phyloP scores from a whole-genome alignment of 352 stramenopile genomes.

The Aphanomyces invadans region DNA sequence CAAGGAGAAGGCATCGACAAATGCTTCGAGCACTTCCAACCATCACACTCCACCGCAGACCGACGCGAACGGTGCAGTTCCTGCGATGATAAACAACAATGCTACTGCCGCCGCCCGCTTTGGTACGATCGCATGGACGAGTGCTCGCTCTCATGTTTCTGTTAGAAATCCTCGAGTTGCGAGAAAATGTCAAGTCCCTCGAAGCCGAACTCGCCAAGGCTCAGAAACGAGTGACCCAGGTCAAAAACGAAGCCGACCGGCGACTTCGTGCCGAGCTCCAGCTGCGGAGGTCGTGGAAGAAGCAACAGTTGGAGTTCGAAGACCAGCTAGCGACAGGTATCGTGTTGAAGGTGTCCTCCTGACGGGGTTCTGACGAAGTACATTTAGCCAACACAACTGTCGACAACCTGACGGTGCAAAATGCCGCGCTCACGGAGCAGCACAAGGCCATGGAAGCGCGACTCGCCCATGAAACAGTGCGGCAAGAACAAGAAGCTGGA shows the following conservation, averaged over 20 bases:
- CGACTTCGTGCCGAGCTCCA: constrained; percentile 69
- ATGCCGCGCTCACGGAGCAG: constrained; percentile 32
- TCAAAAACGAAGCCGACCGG: constrained; percentile 70
- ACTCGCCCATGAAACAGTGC: constrained; percentile 60
- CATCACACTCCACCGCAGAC: no score
- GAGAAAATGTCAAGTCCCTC: constrained; percentile 26
- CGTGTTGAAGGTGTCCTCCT: no score
- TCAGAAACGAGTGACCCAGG: constrained; percentile 74
- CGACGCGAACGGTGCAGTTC: no score
- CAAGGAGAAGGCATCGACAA: no score
- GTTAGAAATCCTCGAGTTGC: not conserved
- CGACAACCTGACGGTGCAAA: not conserved
- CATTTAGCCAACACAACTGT: not conserved
- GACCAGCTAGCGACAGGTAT: constrained; percentile 44
- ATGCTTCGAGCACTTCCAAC: no score
- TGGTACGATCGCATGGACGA: no score
- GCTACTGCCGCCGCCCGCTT: no score
- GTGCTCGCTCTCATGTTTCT: not conserved
- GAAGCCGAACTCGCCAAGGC: constrained; percentile 57
- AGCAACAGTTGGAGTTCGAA: constrained; percentile 65
- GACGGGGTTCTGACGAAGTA: no score
- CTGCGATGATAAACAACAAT: no score
- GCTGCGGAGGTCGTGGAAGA: constrained; percentile 71
- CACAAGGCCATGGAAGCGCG: constrained; percentile 62
- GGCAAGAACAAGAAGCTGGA: constrained; percentile 63